These are phyloP conservation scores for Infundibulicybe gibba DNA, from an alignment of 768 basidiomycete species.

Conservation along the genomic window DNA sequence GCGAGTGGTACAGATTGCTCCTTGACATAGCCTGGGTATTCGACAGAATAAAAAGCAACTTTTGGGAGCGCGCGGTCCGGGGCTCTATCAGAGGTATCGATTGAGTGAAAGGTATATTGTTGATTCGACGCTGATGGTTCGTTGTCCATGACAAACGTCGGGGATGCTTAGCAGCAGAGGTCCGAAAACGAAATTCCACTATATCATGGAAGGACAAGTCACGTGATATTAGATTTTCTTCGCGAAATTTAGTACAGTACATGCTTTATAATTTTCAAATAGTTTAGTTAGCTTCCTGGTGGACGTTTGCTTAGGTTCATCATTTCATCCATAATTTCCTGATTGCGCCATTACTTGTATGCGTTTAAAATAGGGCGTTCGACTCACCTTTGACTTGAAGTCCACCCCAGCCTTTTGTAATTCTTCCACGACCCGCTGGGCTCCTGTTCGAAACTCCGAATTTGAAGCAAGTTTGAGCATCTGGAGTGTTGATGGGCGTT, in stretches of 20 bases:
- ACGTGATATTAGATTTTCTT: not conserved
- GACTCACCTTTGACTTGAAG: slow-evolving; percentile 46
- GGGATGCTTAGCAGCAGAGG: not conserved
- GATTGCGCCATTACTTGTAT: not conserved
- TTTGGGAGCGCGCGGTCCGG: slow-evolving; percentile 46
- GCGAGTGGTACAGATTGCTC: slow-evolving; percentile 58
- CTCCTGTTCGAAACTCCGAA: slow-evolving; percentile 47
- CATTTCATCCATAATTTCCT: slow-evolving; percentile 49
- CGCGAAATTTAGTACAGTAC: not conserved
- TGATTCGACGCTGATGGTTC: slow-evolving; percentile 7
- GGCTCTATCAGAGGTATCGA: slow-evolving; percentile 11
- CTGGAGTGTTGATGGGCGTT: slow-evolving; percentile 44
- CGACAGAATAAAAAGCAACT: slow-evolving; percentile 71
- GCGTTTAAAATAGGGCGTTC: not conserved
- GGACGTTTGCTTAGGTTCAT: slow-evolving; percentile 15
- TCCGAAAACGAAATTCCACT: not conserved
- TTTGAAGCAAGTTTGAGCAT: slow-evolving; percentile 53
- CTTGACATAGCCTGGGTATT: slow-evolving; percentile 87
- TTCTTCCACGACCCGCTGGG: slow-evolving; percentile 42
- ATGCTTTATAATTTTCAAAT: not conserved
- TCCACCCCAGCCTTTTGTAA: slow-evolving; percentile 61
- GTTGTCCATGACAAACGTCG: too few relatives aligned
- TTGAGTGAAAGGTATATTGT: not conserved
- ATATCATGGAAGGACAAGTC: not conserved
- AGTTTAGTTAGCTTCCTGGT: slow-evolving; percentile 12